Evolutionary conservation across 148 eudicot species (phyloP).

Genomic region (Chenopodium album): DNA sequence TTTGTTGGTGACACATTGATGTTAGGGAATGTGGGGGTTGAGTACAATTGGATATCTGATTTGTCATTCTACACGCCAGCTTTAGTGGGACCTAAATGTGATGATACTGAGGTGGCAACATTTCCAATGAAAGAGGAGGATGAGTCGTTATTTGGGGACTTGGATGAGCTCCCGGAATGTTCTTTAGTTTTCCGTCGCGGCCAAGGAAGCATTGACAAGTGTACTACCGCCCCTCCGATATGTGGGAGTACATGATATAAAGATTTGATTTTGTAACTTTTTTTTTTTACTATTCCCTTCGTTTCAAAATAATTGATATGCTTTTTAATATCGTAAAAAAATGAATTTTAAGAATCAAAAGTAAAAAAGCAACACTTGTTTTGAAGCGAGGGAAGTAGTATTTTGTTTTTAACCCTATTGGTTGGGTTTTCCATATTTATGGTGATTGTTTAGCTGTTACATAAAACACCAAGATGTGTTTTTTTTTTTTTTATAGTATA

Average conservation of each 20-base stretch:
- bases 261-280: background rate
- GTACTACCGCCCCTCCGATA: slow-evolving; percentile 25
- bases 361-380: background rate
- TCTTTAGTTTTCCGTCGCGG: slow-evolving; percentile 40
- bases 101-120: slow-evolving; percentile 34
- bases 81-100: slow-evolving; percentile 40
- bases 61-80: slow-evolving; percentile 40
- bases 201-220: slow-evolving; percentile 18
- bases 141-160: slow-evolving; percentile 52
- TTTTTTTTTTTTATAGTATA: background rate
- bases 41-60: slow-evolving; percentile 50
- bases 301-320: slow-evolving; percentile 2
- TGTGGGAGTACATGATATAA: slow-evolving; percentile 33
- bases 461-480: background rate
- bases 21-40: slow-evolving; percentile 28
- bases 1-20: slow-evolving; percentile 23
- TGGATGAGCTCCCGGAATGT: slow-evolving; percentile 63
- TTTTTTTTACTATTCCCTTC: slow-evolving; percentile 9
- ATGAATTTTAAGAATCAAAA: background rate
- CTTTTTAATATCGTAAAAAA: background rate
- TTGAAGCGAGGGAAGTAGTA: background rate
- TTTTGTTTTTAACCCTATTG: background rate
- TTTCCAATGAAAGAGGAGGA: slow-evolving; percentile 57
- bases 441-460: slow-evolving; percentile 10
- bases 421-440: background rate